Conservation (phyloP, 2,329 filamentous ascomycete genomes). For the Chrysosporium queenslandicum region DNA sequence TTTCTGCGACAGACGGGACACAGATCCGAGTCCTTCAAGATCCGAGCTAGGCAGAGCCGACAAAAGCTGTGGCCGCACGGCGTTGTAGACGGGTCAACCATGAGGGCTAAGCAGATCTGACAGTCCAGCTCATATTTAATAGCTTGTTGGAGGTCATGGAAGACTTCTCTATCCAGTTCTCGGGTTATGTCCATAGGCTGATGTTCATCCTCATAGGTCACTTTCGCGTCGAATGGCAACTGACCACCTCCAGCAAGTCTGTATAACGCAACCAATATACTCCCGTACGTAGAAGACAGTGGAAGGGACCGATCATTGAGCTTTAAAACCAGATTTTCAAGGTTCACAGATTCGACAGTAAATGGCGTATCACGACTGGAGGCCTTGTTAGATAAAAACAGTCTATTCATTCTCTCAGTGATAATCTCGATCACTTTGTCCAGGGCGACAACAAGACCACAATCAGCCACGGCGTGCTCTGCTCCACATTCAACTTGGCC, state of each 20-base stretch:
- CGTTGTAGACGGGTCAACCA: slow-evolving; percentile 73
- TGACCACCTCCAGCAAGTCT: slow-evolving; percentile 52
- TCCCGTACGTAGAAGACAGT: not conserved
- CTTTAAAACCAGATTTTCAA: slow-evolving; percentile 40
- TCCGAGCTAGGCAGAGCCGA: slow-evolving; percentile 63
- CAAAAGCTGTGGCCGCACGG: slow-evolving; percentile 86
- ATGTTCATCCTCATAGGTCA: slow-evolving; percentile 19
- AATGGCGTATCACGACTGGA: slow-evolving; percentile 33
- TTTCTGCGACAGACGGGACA: slow-evolving; percentile 71
- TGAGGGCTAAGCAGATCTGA: slow-evolving; percentile 73
- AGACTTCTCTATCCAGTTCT: slow-evolving; percentile 39
- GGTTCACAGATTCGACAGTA: slow-evolving; percentile 35
- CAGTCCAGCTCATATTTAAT: slow-evolving; percentile 69
- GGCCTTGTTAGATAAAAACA: slow-evolving; percentile 28
- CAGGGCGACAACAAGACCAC: slow-evolving; percentile 64
- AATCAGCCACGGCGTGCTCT: slow-evolving; percentile 69
- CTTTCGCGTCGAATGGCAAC: slow-evolving; percentile 44
- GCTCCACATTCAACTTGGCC: slow-evolving; percentile 49
- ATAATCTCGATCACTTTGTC: slow-evolving; percentile 59
- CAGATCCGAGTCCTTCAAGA: slow-evolving; percentile 64
- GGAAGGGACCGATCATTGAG: not conserved
- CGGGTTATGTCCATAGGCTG: slow-evolving; percentile 21
- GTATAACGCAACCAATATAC: slow-evolving; percentile 6
- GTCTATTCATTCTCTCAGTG: slow-evolving; percentile 25
- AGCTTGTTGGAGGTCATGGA: slow-evolving; percentile 52